A percentile compares a stretch with the other conserved stretches of the same genome.
Evolutionary conservation across 1,139 yeast genomes (phyloP).

Genomic region (Zhuliangozyma blackwelliae): DNA sequence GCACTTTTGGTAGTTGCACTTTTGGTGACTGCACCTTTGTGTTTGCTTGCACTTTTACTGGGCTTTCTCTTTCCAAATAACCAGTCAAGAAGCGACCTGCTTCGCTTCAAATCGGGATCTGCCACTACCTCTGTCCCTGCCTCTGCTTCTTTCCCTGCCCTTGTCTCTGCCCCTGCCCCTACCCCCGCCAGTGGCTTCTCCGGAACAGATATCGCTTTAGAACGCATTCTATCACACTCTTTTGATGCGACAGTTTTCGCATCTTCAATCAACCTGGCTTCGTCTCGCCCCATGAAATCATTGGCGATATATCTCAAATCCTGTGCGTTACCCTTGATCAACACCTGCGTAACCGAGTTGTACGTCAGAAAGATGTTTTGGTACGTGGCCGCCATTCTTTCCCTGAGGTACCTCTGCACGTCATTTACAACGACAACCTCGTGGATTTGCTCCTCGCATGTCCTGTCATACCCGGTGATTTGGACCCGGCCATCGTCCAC

Average conservation of each 20-base stretch:
- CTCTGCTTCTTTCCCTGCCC: no score
- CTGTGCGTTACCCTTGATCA: slow-evolving; percentile 18
- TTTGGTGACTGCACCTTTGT: no score
- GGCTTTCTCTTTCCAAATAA: slow-evolving; percentile 1
- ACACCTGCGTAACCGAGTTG: slow-evolving; percentile 18
- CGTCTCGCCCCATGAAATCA: slow-evolving; percentile 9
- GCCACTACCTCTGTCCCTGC: not conserved
- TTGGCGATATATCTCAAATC: slow-evolving; percentile 21
- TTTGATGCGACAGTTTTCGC: not conserved
- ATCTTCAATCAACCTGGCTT: slow-evolving; percentile 3
- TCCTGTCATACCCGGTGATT: slow-evolving; percentile 25
- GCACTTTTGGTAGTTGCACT: no score
- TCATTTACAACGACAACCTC: slow-evolving; percentile 20
- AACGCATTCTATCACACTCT: no score
- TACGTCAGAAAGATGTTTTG: slow-evolving; percentile 19
- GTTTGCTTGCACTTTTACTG: no score
- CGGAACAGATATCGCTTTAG: no score
- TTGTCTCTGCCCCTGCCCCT: not conserved
- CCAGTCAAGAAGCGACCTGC: slow-evolving; percentile 1
- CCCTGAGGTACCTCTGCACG: slow-evolving; percentile 20
- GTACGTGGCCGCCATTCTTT: slow-evolving; percentile 18
- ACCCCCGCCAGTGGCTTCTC: no score
- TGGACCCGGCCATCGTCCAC: slow-evolving; percentile 26
- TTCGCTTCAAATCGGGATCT: not conserved
- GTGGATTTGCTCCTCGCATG: slow-evolving; percentile 19